phyloP scores from a whole-genome alignment of 495 filamentous ascomycete species.

The Neurospora sp. region DNA sequence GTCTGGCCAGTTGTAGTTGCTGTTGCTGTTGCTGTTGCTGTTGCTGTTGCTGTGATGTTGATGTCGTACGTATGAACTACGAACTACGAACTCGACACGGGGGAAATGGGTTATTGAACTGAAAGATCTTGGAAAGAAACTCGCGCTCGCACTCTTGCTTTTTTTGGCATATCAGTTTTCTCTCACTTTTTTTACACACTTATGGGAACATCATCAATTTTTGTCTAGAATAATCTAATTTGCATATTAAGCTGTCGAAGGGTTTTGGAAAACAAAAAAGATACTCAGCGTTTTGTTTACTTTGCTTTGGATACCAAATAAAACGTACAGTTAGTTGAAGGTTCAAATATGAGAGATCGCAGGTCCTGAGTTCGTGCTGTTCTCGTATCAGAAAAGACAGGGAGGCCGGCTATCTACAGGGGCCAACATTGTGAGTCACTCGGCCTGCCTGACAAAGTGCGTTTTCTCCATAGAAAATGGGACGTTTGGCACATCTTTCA shows the following conservation, averaged over 20 bases:
- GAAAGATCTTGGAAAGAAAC: background rate
- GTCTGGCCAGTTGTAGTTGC: constrained; percentile 32
- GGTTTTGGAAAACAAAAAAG: background rate
- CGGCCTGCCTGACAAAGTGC: background rate
- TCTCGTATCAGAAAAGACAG: too few species aligned
- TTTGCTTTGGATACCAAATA: too few species aligned
- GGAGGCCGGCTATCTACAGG: background rate
- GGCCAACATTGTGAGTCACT: background rate
- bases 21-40: background rate
- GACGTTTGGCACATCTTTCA: background rate
- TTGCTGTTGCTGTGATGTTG: background rate
- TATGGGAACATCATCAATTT: background rate
- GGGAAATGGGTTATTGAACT: background rate
- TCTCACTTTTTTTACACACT: background rate
- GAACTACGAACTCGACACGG: background rate
- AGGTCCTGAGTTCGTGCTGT: too few species aligned
- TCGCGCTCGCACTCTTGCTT: background rate
- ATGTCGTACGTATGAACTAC: background rate
- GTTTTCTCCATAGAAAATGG: background rate
- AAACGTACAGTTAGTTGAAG: too few species aligned
- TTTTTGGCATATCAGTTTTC: background rate
- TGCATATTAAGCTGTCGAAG: background rate
- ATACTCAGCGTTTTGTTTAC: background rate
- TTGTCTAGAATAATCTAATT: background rate
- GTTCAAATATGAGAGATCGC: too few species aligned